Base-by-base conservation (phyloP, 768 basidiomycete species). In the Termitomyces sp. region DNA sequence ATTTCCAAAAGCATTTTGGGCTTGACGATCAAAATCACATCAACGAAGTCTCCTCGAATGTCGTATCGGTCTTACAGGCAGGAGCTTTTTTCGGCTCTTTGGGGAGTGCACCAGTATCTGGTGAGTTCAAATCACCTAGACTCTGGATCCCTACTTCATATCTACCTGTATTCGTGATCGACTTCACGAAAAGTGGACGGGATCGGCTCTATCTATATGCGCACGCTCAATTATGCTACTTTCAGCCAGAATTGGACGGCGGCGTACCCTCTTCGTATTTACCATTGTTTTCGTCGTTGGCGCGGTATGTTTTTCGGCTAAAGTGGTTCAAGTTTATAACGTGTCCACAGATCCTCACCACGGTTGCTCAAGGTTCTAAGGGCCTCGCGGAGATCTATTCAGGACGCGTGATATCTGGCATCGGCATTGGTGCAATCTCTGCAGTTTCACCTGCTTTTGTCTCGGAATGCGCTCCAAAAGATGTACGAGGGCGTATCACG, bases 41-140 rank as follows among this genome's bases (percentile, higher is more conserved):
- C 28, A 78, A 86, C 51, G 72, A 75, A 12, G 75, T 94, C 24
- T 86, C 86, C 0, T 87, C 88, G 41, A 92, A 90, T 62, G 87
- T 95, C 36, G 93, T 94, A 26, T 90, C 93, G 5, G 89, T 94
- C 5, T 78, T 94, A 8, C 93, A 94, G 68, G 90, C 86, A 1
- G 91, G 91, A 12, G 90, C 90, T 0, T 93, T 94, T 78, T 94
- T 94, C 64, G 93, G 92, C 47, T 88, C 92, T 5, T n/a, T 51
- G 36, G 50, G 36, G n/a, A 87, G 85, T 62, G 87, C 88, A 0
- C 87, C 87, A 0, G 65, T 89, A 42, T 89, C 88, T 7, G 73
- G 89, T 89, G 57, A 20, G 58, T 55, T 22, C 9, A 15, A 57
- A 16, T 9, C 4, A 44, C 5, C n/a, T 6, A 16, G 24, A 16